These are phyloP conservation scores for Penicillium bovifimosum DNA, from an alignment of 495 filamentous ascomycete genomes.

Conservation along the genomic window DNA sequence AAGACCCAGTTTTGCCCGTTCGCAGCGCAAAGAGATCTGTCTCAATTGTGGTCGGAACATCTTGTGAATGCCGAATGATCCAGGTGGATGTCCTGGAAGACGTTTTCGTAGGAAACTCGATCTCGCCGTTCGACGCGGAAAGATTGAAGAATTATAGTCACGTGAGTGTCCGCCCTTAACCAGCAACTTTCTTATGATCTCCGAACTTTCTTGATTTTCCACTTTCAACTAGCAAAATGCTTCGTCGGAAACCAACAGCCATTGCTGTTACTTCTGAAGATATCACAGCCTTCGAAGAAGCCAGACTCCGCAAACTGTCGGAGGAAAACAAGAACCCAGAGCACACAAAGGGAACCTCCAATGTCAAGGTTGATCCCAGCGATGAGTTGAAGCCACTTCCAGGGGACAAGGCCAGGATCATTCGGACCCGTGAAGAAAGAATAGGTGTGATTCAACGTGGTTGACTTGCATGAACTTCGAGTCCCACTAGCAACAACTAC, in stretches of 20 bases:
- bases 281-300: constrained; percentile 68
- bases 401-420: constrained; percentile 46
- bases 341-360: constrained; percentile 16
- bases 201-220: background rate
- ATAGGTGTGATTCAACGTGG: constrained; percentile 37
- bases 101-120: constrained; percentile 4
- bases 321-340: constrained; percentile 22
- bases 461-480: constrained; percentile 9
- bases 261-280: constrained; percentile 77
- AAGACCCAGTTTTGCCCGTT: constrained; percentile 12
- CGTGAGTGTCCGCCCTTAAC: constrained; percentile 6
- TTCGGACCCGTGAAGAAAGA: constrained; percentile 46
- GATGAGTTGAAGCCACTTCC: constrained; percentile 55
- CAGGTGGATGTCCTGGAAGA: constrained; percentile 2
- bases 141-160: constrained; percentile 10
- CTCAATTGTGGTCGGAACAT: constrained; percentile 32
- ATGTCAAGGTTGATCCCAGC: constrained; percentile 45
- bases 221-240: constrained; percentile 47
- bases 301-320: constrained; percentile 30
- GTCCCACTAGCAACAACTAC: background rate
- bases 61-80: background rate
- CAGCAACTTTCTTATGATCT: background rate
- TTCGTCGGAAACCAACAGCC: constrained; percentile 73
- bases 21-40: constrained; percentile 15
- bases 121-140: constrained; percentile 7